These are phyloP conservation scores for Albizia julibrissin DNA, from an alignment of 306 rosid genomes.

Conservation along the genomic window DNA sequence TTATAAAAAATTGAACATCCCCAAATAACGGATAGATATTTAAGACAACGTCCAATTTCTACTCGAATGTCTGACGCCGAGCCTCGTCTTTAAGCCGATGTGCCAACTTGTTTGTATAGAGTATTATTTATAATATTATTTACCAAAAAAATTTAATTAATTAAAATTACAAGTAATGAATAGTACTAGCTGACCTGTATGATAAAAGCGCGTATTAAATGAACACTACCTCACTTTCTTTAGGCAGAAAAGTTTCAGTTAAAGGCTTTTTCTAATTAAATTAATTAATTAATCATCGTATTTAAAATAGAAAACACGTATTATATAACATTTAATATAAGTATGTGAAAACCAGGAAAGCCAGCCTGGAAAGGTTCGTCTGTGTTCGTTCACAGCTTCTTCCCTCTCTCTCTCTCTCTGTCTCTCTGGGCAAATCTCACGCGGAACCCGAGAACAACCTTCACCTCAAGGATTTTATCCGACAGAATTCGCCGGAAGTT, in stretches of 20 bases:
- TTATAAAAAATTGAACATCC: background rate
- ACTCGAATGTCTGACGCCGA: background rate
- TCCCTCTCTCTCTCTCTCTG: constrained; percentile 3
- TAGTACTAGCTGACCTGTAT: background rate
- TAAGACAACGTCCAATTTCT: background rate
- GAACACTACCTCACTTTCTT: background rate
- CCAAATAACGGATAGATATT: background rate
- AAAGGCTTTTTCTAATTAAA: background rate
- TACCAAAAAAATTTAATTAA: background rate
- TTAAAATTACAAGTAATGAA: background rate
- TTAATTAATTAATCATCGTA: background rate
- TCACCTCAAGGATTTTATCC: background rate
- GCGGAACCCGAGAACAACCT: constrained; percentile 25
- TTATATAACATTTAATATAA: background rate
- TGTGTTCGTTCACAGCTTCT: constrained; percentile 7
- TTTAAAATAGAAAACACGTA: background rate
- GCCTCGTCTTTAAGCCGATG: background rate
- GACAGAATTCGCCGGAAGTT: constrained; percentile 19
- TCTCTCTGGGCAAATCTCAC: constrained; percentile 32
- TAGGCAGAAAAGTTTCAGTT: background rate
- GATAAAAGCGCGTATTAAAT: constrained; percentile 1
- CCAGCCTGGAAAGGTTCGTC: constrained; percentile 39
- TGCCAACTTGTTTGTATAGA: background rate
- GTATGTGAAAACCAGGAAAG: constrained; percentile 25
- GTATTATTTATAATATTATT: background rate